A percentile compares a stretch with the other conserved stretches of the same genome.
Conservation (phyloP, 192 early-diverging fungal species). For the Umbelopsis isabellina region DNA sequence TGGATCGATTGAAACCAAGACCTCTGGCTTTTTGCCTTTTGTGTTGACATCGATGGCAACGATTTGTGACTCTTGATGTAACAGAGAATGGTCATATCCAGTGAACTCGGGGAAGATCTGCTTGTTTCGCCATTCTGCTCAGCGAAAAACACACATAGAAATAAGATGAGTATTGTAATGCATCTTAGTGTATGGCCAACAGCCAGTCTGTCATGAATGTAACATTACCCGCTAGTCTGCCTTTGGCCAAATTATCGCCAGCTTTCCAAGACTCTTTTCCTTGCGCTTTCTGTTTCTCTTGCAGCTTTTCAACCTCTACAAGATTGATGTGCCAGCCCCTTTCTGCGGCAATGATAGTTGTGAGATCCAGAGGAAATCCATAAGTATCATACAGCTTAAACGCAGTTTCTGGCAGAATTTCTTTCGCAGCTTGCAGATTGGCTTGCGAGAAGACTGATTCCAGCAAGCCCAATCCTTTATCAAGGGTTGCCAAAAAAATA, state of each 20-base stretch:
- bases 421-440: slow-evolving; percentile 34
- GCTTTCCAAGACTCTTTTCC: slow-evolving; percentile 55
- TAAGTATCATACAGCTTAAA: slow-evolving; percentile 62
- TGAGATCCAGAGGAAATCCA: slow-evolving; percentile 64
- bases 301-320: slow-evolving; percentile 47
- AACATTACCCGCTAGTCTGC: slow-evolving; percentile 30
- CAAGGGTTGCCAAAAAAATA: slow-evolving; percentile 51
- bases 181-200: too few relatives aligned
- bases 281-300: slow-evolving; percentile 46
- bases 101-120: slow-evolving; percentile 48
- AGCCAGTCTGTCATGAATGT: too few relatives aligned
- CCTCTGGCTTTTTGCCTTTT: slow-evolving; percentile 42
- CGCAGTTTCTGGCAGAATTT: slow-evolving; percentile 49
- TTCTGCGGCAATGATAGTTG: slow-evolving; percentile 54
- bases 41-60: slow-evolving; percentile 35
- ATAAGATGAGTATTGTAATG: too few relatives aligned
- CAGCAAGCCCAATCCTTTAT: slow-evolving; percentile 49
- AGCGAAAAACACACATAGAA: not conserved
- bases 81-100: slow-evolving; percentile 49
- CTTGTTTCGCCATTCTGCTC: slow-evolving; percentile 37
- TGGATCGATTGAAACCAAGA: slow-evolving; percentile 54
- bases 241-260: slow-evolving; percentile 26
- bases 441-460: slow-evolving; percentile 48
- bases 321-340: slow-evolving; percentile 60
- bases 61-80: slow-evolving; percentile 47